Evolutionary conservation across 768 basidiomycete genomes (phyloP), one percentile per base, ranked within the genome.

Genomic region (Termitomyces sp.): DNA sequence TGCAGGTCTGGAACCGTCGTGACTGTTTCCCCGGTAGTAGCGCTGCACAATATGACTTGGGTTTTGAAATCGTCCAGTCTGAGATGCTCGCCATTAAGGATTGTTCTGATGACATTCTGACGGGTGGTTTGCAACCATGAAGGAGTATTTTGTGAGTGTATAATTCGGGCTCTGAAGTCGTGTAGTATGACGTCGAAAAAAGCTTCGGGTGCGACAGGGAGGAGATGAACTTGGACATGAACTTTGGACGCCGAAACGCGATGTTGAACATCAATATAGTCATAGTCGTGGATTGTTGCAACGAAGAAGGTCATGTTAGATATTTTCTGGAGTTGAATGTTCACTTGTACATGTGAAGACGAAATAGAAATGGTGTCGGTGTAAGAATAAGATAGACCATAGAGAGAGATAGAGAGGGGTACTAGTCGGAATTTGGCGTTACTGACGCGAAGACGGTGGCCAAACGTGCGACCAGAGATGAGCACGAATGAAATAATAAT

Each of bases 71-170:
- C 62, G 58, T 77, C 72, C 16, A 75, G 63, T 12, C 75, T 69
- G 31, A 73, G 59, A 31, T 73, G 66, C 25, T 77, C 71, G 33
- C 77, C 78, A 10, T 68, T 64, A 10, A 79, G 58, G 20, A 77
- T 53, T 0, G 76, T 73, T 18, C 66, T 60, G 18, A 77, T 60
- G 33, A 78, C 53, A 50, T 75, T 74, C 48, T 63, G 59, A 22
- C 78, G 68, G 11, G 77, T 60, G 6, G 40, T 48, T 52, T 68
- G 60, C 7, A 78, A 59, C 71, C 70, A 77, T 38, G 56, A 58
- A 9, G 80, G 78, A 7, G 70, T 73, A 41, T 56, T 52, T 32
- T 66, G 56, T 20, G 76, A 76, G 2, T 64, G 57, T 54, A 56
- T 58, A 6, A 79, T 65, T 16, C 64, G 68, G 25, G 74, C 62